These are phyloP conservation scores for Rhododendron ovatum DNA, from an alignment of 148 eudicot species.

Conservation along the genomic window DNA sequence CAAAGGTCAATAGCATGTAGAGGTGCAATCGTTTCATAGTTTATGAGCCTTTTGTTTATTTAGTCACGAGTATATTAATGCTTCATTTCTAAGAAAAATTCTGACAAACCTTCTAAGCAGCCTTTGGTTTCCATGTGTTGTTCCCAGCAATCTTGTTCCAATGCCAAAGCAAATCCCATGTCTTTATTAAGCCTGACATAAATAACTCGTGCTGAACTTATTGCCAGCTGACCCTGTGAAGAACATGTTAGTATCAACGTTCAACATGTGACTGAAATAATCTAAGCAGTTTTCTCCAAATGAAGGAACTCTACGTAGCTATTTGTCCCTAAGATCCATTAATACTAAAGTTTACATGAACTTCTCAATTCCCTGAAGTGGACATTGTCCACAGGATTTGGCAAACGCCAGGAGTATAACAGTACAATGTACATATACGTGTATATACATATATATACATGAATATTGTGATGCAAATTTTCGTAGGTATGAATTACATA, in stretches of 20 bases:
- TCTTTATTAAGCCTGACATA: constrained; percentile 54
- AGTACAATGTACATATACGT: no score
- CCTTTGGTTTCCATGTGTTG: constrained; percentile 59
- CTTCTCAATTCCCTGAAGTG: not conserved
- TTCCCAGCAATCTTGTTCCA: constrained; percentile 78
- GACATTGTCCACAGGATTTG: not conserved
- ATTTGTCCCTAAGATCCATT: not conserved
- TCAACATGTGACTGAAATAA: not conserved
- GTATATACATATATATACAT: no score
- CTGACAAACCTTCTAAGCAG: constrained; percentile 85
- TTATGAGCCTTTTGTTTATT: constrained; percentile 5
- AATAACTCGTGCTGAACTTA: constrained; percentile 77
- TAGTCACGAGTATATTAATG: constrained; percentile 64
- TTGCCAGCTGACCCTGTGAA: constrained; percentile 74
- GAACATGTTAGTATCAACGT: constrained; percentile 1
- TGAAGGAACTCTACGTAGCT: not conserved
- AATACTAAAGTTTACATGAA: not conserved
- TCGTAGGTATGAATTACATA: no score
- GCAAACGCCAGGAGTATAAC: no score
- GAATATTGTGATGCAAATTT: no score
- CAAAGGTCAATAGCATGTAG: not conserved
- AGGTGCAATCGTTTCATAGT: not conserved
- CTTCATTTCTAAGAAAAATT: constrained; percentile 83
- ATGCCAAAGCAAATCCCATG: constrained; percentile 47
- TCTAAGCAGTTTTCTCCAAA: not conserved